Evolutionary conservation across 2,329 filamentous ascomycete genomes (phyloP).

Genomic region (Microcera coccophila): DNA sequence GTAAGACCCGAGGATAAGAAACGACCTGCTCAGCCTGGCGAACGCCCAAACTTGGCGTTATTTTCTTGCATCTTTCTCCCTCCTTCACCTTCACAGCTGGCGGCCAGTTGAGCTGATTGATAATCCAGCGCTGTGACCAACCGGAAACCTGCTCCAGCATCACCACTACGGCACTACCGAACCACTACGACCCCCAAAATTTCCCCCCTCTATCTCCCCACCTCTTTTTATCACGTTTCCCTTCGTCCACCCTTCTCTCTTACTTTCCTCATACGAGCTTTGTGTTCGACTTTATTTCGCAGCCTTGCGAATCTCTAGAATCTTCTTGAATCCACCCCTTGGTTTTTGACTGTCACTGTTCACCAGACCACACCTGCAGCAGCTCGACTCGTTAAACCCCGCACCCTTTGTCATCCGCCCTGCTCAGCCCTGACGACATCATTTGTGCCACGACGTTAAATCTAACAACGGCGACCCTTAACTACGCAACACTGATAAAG

Average conservation of each 20-base stretch:
- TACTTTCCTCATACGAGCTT: too few species aligned
- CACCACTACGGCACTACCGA: slow-evolving; percentile 13
- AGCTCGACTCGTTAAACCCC: slow-evolving; percentile 21
- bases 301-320: slow-evolving; percentile 5
- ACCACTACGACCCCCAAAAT: slow-evolving; percentile 8
- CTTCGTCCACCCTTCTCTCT: slow-evolving; percentile 9
- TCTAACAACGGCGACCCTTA: background rate
- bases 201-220: slow-evolving; percentile 15
- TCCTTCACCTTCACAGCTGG: too few species aligned
- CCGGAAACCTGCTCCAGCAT: slow-evolving; percentile 1
- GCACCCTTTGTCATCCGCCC: slow-evolving; percentile 13
- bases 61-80: too few species aligned
- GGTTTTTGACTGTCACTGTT: slow-evolving; percentile 7
- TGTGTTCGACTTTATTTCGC: slow-evolving; percentile 4
- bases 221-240: slow-evolving; percentile 2
- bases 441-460: background rate
- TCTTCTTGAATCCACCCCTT: slow-evolving; percentile 2
- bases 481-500: background rate
- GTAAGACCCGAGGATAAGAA: too few species aligned
- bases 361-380: slow-evolving; percentile 3
- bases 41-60: too few species aligned
- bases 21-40: too few species aligned
- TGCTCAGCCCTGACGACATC: background rate
- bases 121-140: background rate
- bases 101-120: too few species aligned